phyloP scores from a whole-genome alignment of 306 rosid species.

The Arachis hypogaea region DNA sequence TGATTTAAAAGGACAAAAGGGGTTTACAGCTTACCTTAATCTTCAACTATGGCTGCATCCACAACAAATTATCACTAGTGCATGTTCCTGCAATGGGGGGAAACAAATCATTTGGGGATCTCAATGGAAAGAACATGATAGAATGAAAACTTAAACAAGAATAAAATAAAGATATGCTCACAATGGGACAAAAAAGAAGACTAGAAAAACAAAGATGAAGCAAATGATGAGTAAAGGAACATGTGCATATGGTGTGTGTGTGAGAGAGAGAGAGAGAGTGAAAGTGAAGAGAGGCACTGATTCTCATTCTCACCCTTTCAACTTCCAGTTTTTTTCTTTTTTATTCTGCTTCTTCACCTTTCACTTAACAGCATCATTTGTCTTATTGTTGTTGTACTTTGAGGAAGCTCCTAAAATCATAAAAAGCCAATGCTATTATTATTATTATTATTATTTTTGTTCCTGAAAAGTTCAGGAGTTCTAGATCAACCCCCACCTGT shows the following conservation, averaged over 20 bases:
- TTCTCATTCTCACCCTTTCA: slow-evolving; percentile 2
- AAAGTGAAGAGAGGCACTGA: slow-evolving; percentile 29
- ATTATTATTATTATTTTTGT: no score
- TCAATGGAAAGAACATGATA: slow-evolving; percentile 33
- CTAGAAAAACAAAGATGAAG: not conserved
- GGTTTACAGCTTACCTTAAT: slow-evolving; percentile 48
- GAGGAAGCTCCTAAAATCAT: slow-evolving; percentile 51
- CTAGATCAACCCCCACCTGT: slow-evolving; percentile 30
- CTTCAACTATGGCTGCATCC: slow-evolving; percentile 47
- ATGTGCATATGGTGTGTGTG: slow-evolving; percentile 41
- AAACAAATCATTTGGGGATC: slow-evolving; percentile 51
- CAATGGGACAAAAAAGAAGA: slow-evolving; percentile 56
- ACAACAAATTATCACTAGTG: slow-evolving; percentile 32
- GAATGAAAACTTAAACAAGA: not conserved
- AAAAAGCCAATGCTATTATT: not conserved
- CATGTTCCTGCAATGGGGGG: slow-evolving; percentile 33
- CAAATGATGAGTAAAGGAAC: slow-evolving; percentile 39
- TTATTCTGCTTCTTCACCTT: slow-evolving; percentile 40
- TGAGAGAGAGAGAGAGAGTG: not conserved
- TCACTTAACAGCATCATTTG: slow-evolving; percentile 41
- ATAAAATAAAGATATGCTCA: slow-evolving; percentile 16
- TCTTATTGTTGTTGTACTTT: slow-evolving; percentile 43
- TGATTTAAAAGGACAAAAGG: slow-evolving; percentile 31
- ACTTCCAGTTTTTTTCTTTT: no score
- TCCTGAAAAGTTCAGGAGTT: slow-evolving; percentile 18